Conservation (phyloP, 345 rosid species). For the Heritiera littoralis region DNA sequence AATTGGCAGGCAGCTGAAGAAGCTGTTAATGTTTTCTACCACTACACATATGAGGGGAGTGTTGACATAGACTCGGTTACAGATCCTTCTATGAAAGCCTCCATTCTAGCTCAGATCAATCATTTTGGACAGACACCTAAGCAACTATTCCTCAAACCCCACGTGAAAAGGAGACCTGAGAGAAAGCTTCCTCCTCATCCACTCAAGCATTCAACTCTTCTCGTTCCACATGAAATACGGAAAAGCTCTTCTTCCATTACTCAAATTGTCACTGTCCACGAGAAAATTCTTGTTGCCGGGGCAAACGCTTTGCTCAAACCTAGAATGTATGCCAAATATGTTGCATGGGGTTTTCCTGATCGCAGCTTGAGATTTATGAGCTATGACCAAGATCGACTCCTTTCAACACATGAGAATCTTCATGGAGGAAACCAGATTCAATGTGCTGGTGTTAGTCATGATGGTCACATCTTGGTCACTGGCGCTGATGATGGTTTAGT, state of each 20-base stretch:
- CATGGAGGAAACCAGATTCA: slow-evolving; percentile 92
- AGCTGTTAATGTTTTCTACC: slow-evolving; percentile 98
- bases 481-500: slow-evolving; percentile 94
- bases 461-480: slow-evolving; percentile 86
- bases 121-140: slow-evolving; percentile 99
- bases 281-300: slow-evolving; percentile 82
- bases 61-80: slow-evolving; percentile 98
- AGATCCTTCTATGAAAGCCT: slow-evolving; percentile 99
- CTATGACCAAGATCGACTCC: slow-evolving; percentile 94
- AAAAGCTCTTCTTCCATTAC: slow-evolving; percentile 68
- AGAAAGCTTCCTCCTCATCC: slow-evolving; percentile 84
- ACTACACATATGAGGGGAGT: slow-evolving; percentile 98
- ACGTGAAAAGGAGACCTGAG: slow-evolving; percentile 75
- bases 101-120: slow-evolving; percentile 97
- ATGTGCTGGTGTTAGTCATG: slow-evolving; percentile 85
- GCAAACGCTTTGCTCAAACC: slow-evolving; percentile 82
- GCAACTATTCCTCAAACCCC: slow-evolving; percentile 93
- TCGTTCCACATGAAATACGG: slow-evolving; percentile 85
- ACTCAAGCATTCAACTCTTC: slow-evolving; percentile 77
- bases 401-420: slow-evolving; percentile 95
- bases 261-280: slow-evolving; percentile 76
- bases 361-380: slow-evolving; percentile 93
- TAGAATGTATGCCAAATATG: slow-evolving; percentile 78
- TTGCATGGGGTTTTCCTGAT: slow-evolving; percentile 97
- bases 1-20: slow-evolving; percentile 91